A percentile compares a stretch with the other conserved stretches of the same genome.
phyloP scores from a whole-genome alignment of 305 asterid species.

The Ilex paraguariensis region DNA sequence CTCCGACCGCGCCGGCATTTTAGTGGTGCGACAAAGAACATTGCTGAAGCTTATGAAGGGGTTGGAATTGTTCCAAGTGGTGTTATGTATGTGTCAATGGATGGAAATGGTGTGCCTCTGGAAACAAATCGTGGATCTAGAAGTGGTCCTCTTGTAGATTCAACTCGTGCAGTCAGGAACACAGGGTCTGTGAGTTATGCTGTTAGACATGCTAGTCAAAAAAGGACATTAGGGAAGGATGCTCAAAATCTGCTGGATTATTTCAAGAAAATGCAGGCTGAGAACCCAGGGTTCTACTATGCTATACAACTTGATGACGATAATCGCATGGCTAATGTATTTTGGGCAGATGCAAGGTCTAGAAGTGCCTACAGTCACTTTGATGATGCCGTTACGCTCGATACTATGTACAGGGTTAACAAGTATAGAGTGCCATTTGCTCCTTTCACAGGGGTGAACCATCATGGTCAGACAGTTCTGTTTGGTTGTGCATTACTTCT shows the following conservation, averaged over 20 bases:
- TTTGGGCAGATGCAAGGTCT: conserved; percentile 90
- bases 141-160: conserved; percentile 30
- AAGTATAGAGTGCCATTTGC: conserved; percentile 67
- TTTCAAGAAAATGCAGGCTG: conserved; percentile 88
- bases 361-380: conserved; percentile 75
- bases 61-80: conserved; percentile 64
- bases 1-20: conserved; percentile 51
- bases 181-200: conserved; percentile 25
- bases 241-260: conserved; percentile 88
- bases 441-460: conserved; percentile 85
- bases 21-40: conserved; percentile 45
- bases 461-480: conserved; percentile 78
- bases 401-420: conserved; percentile 57
- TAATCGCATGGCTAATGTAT: conserved; percentile 78
- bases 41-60: conserved; percentile 36
- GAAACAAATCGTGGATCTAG: conserved; percentile 42
- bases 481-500: conserved; percentile 77
- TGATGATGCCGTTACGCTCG: conserved; percentile 69
- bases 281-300: conserved; percentile 85
- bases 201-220: conserved; percentile 32
- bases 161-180: conserved; percentile 31
- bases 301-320: conserved; percentile 89
- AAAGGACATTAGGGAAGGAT: conserved; percentile 65
- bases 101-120: conserved; percentile 40
- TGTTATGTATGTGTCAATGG: conserved; percentile 62